Conservation (phyloP, 352 stramenopile genomes). For the Phytophthora cactorum region DNA sequence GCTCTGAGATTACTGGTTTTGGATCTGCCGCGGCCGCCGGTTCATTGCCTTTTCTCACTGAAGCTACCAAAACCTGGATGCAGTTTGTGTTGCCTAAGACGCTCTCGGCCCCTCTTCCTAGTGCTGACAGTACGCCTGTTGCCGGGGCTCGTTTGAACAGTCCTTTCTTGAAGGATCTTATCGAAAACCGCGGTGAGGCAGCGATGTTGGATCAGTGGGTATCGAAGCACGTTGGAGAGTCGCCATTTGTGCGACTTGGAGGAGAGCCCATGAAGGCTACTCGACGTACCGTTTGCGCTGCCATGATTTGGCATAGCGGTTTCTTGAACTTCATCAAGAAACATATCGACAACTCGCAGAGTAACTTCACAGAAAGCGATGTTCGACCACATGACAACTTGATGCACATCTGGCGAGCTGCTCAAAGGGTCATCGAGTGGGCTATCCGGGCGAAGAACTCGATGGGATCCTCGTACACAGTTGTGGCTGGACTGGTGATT, state of each 20-base stretch:
- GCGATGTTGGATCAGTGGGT: constrained; percentile 76
- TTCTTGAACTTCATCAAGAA: constrained; percentile 69
- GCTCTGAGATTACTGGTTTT: constrained; percentile 57
- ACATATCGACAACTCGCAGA: constrained; percentile 54
- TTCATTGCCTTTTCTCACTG: constrained; percentile 46
- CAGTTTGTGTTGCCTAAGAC: constrained; percentile 68
- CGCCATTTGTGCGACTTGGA: constrained; percentile 76
- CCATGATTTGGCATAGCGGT: constrained; percentile 91
- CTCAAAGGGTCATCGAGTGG: constrained; percentile 90
- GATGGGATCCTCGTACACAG: constrained; percentile 83
- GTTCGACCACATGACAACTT: constrained; percentile 86
- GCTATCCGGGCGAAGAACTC: constrained; percentile 90
- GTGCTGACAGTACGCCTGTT: constrained; percentile 22
- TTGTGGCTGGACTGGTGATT: constrained; percentile 83
- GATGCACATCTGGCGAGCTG: constrained; percentile 90
- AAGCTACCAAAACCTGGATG: constrained; percentile 64
- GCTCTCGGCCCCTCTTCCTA: constrained; percentile 37
- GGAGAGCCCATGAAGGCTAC: constrained; percentile 90
- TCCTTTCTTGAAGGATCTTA: constrained; percentile 74
- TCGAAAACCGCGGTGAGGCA: constrained; percentile 64
- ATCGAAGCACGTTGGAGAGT: constrained; percentile 85
- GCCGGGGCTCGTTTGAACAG: constrained; percentile 29
- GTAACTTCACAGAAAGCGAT: constrained; percentile 63
- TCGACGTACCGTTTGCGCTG: constrained; percentile 80
- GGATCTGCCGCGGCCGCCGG: constrained; percentile 17